Conservation (phyloP, 768 basidiomycete species). For the Trametopsis cervina region DNA sequence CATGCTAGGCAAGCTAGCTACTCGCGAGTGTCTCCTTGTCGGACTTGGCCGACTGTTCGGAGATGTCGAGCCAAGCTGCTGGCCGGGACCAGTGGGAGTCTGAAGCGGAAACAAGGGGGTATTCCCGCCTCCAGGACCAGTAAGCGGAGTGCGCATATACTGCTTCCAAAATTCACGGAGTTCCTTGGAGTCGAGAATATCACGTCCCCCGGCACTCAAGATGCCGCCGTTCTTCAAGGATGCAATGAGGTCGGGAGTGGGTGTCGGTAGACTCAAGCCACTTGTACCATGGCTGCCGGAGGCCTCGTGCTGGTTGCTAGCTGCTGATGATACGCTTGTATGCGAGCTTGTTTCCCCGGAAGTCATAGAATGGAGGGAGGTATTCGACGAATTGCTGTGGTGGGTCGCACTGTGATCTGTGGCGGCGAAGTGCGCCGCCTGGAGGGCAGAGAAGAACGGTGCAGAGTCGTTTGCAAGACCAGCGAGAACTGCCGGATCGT, state of each 20-base stretch:
- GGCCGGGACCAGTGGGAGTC: constrained; percentile 17
- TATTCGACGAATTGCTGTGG: constrained; percentile 5
- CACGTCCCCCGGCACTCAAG: constrained; percentile 16
- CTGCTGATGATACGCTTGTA: constrained; percentile 6
- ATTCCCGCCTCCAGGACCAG: constrained; percentile 25
- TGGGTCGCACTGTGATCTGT: neutral
- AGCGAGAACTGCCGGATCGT: constrained; percentile 64
- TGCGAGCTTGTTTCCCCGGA: constrained; percentile 13
- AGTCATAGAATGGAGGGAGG: constrained; percentile 7
- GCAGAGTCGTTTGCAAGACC: constrained; percentile 50
- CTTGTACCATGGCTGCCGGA: constrained; percentile 15
- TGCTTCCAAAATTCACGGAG: constrained; percentile 69
- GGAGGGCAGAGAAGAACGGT: constrained; percentile 49
- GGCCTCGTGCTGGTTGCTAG: no score
- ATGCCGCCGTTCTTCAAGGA: constrained; percentile 16
- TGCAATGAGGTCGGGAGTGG: constrained; percentile 22
- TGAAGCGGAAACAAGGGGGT: constrained; percentile 15
- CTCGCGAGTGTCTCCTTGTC: constrained; percentile 40
- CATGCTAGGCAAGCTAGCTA: constrained; percentile 61
- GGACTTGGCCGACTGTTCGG: constrained; percentile 15
- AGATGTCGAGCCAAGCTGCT: constrained; percentile 12
- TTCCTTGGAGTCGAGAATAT: constrained; percentile 29
- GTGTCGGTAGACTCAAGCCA: constrained; percentile 31
- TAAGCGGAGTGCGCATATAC: constrained; percentile 63
- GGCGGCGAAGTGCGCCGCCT: neutral